Evolutionary conservation across 805 yeast genomes (phyloP), one percentile per base, ranked within the genome.

Genomic region (Schizosaccharomyces cryophilus): DNA sequence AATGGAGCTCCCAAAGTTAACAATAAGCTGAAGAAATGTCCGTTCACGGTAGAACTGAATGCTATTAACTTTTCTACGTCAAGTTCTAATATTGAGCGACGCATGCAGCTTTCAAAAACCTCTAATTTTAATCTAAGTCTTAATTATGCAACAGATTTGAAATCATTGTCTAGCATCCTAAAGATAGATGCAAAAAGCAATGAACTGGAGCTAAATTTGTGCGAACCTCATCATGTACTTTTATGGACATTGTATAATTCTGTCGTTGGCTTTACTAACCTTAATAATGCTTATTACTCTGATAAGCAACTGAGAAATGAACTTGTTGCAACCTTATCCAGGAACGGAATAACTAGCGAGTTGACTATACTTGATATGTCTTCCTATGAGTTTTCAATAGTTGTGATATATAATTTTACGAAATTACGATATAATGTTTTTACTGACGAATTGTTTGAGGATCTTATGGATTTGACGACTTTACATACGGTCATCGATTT

Each of bases 1-100:
- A 93, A 89, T 69, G 70, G 70, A 11, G 88, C 86, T 68, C 67
- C 67, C 2, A 65, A 68, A 11, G 66, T 68, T 2, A 67, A 66
- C 6, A 69, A 67, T 0, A 66, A 62, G 0, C 61, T 55, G 0
- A 66, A 64, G 2, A 63, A 60, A 51, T 51, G 17, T 3, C 19
- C 15, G 35, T 24, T 9, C 56, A 51, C 9, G 9, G 9, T 21
- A 9, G 56, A 21, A 1, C 19, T 51, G 1, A 24, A 21, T 26
- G 11, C 21, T 6, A 11, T 26, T 29, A 29, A 51, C 7, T 3
- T 29, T 11, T 29, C 19, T 51, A 51, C 56, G 6, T 17, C 30
- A 5, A 5, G 11, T 17, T 17, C 56, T 26, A 51, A 29, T 24
- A 4, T 29, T n/a, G 9, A 21, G 30, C 35, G 24, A 5, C 35